Evolutionary conservation across 1,284 basidiomycete species (phyloP).

Genomic region (Mycosarcoma maydis): DNA sequence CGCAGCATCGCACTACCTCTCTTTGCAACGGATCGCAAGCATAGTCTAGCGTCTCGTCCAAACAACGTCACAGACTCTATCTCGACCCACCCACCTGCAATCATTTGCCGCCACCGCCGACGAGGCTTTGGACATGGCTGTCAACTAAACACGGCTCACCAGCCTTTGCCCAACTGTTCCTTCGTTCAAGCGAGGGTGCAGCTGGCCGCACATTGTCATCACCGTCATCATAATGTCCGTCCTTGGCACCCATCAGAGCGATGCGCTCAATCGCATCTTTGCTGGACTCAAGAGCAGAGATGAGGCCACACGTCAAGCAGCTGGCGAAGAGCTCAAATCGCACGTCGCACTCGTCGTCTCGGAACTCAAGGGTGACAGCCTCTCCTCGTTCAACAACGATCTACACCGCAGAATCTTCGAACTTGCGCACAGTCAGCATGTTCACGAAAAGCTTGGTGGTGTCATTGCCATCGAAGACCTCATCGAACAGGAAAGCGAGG

Average conservation of each 20-base stretch:
- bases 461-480: slow-evolving; percentile 76
- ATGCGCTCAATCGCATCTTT: slow-evolving; percentile 61
- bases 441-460: slow-evolving; percentile 80
- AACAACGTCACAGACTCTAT: too few relatives aligned
- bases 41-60: too few relatives aligned
- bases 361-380: slow-evolving; percentile 62
- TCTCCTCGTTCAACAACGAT: slow-evolving; percentile 67
- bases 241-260: slow-evolving; percentile 47
- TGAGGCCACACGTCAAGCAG: slow-evolving; percentile 46
- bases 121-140: slow-evolving; percentile 16
- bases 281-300: slow-evolving; percentile 58
- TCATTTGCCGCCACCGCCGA: neutral
- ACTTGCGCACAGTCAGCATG: slow-evolving; percentile 80
- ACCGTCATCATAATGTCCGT: slow-evolving; percentile 25
- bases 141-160: slow-evolving; percentile 16
- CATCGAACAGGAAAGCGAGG: slow-evolving; percentile 48
- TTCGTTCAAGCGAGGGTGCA: neutral
- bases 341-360: slow-evolving; percentile 55
- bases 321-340: slow-evolving; percentile 59
- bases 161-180: slow-evolving; percentile 3
- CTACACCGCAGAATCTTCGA: slow-evolving; percentile 81
- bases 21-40: too few relatives aligned
- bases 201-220: neutral
- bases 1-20: too few relatives aligned
- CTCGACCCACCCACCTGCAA: neutral